Conservation (phyloP, 305 asterid genomes). For the Euphrasia arctica region DNA sequence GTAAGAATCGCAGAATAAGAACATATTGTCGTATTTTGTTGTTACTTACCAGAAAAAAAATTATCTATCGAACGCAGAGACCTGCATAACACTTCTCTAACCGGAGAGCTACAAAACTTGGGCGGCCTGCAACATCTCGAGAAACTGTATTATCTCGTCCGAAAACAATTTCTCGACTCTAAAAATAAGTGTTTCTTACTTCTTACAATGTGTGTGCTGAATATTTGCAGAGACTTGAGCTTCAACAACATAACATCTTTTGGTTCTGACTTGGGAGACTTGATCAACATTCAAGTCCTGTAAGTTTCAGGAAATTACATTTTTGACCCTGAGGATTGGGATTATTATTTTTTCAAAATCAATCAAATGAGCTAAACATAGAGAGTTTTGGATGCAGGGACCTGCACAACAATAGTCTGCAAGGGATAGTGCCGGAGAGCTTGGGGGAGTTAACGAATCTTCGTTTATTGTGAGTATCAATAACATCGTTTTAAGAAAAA, state of each 20-base stretch:
- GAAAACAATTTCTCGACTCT: neutral
- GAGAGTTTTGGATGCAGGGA: conserved; percentile 51
- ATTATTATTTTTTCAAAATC: neutral
- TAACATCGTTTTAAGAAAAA: neutral
- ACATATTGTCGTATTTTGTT: no score
- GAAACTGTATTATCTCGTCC: conserved; percentile 49
- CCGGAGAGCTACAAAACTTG: conserved; percentile 84
- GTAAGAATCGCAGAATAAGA: conserved; percentile 38
- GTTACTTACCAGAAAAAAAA: conserved; percentile 11
- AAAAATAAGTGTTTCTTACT: neutral
- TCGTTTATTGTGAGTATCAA: conserved; percentile 63
- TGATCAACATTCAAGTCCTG: conserved; percentile 85
- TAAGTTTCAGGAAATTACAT: conserved; percentile 38
- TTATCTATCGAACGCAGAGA: conserved; percentile 44
- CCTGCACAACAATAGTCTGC: conserved; percentile 79
- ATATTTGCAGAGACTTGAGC: conserved; percentile 75
- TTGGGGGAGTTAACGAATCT: conserved; percentile 74
- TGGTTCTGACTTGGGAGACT: conserved; percentile 82
- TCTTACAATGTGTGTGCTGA: conserved; percentile 2
- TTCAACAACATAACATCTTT: conserved; percentile 75
- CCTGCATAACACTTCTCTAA: conserved; percentile 80
- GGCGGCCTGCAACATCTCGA: conserved; percentile 88
- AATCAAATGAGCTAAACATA: neutral
- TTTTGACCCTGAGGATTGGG: neutral
- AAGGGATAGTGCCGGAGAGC: conserved; percentile 72